A percentile compares a stretch with the other conserved stretches of the same genome.
phyloP scores from a whole-genome alignment of 2,329 filamentous ascomycete species.

The Mollisiaceae sp. region DNA sequence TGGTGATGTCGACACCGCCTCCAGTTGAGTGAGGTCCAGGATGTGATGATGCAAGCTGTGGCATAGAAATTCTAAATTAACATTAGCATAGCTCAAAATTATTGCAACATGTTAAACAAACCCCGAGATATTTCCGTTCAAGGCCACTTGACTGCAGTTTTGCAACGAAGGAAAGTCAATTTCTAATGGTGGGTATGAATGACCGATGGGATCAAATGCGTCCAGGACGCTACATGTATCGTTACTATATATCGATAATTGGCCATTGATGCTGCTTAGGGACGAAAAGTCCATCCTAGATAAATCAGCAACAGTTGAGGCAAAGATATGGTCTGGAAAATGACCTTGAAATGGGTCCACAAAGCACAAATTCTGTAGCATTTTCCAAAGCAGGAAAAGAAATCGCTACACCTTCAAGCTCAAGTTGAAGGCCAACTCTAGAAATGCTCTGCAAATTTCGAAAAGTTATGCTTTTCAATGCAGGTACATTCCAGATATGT shows the following conservation, averaged over 20 bases:
- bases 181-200: not conserved
- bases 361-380: conserved; percentile 1
- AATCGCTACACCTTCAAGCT: not conserved
- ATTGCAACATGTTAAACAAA: not conserved
- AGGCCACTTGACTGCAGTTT: not conserved
- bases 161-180: conserved; percentile 5
- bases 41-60: not conserved
- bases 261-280: not conserved
- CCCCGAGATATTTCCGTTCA: conserved; percentile 9
- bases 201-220: not conserved
- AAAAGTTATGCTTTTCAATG: not conserved
- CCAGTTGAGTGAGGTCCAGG: not conserved
- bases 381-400: not conserved
- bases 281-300: conserved; percentile 10
- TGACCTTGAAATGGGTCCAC: conserved; percentile 1
- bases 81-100: not conserved
- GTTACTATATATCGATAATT: not conserved
- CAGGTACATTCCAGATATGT: not conserved
- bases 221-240: not conserved
- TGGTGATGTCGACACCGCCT: not conserved
- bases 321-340: not conserved
- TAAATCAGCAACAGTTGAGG: not conserved
- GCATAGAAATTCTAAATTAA: not conserved
- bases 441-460: not conserved
- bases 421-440: not conserved